phyloP scores from a whole-genome alignment of 768 basidiomycete genomes.

The Pseudohyphozyma bogoriensis region DNA sequence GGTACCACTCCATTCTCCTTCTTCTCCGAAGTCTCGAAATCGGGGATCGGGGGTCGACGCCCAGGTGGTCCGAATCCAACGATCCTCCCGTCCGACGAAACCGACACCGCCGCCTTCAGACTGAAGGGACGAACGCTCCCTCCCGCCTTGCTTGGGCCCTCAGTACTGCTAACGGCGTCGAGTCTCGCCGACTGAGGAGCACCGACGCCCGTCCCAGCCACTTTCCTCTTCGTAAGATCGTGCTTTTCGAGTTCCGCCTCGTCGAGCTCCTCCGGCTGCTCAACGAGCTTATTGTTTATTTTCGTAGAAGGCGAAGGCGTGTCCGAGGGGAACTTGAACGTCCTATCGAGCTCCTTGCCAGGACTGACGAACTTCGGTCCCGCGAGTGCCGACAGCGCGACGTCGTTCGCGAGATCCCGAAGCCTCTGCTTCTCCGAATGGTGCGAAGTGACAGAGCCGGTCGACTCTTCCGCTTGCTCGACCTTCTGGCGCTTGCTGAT shows the following conservation, averaged over 20 bases:
- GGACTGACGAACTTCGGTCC: background rate
- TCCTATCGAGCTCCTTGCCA: background rate
- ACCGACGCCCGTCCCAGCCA: too few species aligned
- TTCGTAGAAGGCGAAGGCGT: background rate
- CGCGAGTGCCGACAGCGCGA: too few species aligned
- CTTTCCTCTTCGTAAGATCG: too few species aligned
- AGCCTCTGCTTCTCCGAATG: background rate
- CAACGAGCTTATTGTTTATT: too few species aligned
- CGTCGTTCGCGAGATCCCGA: background rate
- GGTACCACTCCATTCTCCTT: too few species aligned
- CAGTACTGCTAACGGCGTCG: too few species aligned
- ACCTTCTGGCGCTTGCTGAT: conserved; percentile 8
- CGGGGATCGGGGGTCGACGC: background rate
- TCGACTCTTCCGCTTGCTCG: background rate
- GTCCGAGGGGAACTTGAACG: background rate
- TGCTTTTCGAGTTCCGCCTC: too few species aligned
- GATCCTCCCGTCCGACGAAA: conserved; percentile 2
- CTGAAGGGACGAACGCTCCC: conserved; percentile 14
- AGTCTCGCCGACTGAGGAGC: too few species aligned
- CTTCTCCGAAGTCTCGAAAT: background rate
- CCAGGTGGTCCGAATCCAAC: background rate
- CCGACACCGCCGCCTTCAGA: background rate
- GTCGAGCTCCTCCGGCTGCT: too few species aligned
- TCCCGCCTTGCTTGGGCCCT: too few species aligned
- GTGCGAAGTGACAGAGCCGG: background rate